phyloP scores from a whole-genome alignment of 805 yeast genomes.

The Kazachstania kunashirensis region DNA sequence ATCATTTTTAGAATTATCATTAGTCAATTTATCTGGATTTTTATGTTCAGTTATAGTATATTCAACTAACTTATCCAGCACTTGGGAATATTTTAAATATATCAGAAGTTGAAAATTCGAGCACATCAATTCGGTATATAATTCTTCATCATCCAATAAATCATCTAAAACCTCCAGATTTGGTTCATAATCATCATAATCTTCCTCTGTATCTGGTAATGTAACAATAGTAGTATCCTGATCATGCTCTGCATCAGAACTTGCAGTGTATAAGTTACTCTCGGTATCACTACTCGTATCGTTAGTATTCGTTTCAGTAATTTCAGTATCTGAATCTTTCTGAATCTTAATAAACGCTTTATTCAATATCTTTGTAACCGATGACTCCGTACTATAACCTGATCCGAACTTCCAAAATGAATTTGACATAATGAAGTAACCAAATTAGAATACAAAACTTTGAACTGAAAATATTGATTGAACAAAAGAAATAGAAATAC shows the following conservation, averaged over 20 bases:
- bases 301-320: background rate
- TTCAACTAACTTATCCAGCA: slow-evolving; percentile 57
- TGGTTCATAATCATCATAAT: slow-evolving; percentile 32
- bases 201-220: slow-evolving; percentile 29
- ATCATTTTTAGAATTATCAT: slow-evolving; percentile 4
- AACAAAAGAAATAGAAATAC: no score
- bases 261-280: slow-evolving; percentile 3
- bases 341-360: slow-evolving; percentile 28
- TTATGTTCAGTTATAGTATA: slow-evolving; percentile 37
- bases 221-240: slow-evolving; percentile 18
- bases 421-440: slow-evolving; percentile 27
- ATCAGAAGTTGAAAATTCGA: slow-evolving; percentile 71
- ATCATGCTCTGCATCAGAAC: slow-evolving; percentile 8
- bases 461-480: no score
- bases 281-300: slow-evolving; percentile 1
- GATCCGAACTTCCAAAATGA: slow-evolving; percentile 56
- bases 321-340: slow-evolving; percentile 4
- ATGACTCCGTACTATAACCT: slow-evolving; percentile 45
- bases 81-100: slow-evolving; percentile 68
- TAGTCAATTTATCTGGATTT: slow-evolving; percentile 1
- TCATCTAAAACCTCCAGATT: slow-evolving; percentile 40
- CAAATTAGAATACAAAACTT: background rate
- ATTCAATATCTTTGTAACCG: slow-evolving; percentile 40
- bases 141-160: slow-evolving; percentile 63
- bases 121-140: slow-evolving; percentile 61